These are phyloP conservation scores for Pichia cactophila DNA, from an alignment of 1,139 yeast species.

Conservation along the genomic window DNA sequence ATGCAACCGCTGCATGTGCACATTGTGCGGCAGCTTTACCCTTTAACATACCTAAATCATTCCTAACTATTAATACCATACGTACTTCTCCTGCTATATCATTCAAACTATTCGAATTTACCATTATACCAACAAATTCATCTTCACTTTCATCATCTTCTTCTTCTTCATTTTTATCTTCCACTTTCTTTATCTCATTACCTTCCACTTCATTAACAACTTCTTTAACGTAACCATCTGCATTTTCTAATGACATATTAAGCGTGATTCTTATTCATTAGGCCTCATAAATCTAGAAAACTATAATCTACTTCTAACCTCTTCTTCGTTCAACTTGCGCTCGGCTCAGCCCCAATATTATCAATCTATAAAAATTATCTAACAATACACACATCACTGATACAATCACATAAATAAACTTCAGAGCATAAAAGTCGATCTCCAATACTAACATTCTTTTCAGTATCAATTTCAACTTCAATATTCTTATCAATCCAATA, in stretches of 20 bases:
- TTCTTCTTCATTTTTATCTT: constrained; percentile 21
- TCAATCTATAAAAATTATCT: constrained; percentile 8
- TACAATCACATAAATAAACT: constrained; percentile 33
- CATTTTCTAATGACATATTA: too few relatives aligned
- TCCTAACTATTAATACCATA: constrained; percentile 84
- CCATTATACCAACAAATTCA: constrained; percentile 21
- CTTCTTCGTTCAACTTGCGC: too few relatives aligned
- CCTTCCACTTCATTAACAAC: background rate
- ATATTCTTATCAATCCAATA: constrained; percentile 42
- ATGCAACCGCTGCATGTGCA: constrained; percentile 92
- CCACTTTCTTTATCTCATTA: background rate
- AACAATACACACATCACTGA: constrained; percentile 33
- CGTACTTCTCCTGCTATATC: constrained; percentile 70
- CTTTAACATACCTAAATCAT: constrained; percentile 85
- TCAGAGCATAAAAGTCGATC: constrained; percentile 35
- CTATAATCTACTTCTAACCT: too few relatives aligned
- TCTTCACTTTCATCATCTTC: constrained; percentile 38
- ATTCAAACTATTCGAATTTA: constrained; percentile 52
- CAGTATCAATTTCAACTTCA: constrained; percentile 27
- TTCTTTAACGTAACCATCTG: background rate
- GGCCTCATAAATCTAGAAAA: too few relatives aligned
- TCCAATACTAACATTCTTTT: constrained; percentile 29
- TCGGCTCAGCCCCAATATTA: background rate
- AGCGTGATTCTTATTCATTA: too few relatives aligned
- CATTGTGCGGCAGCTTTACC: constrained; percentile 98